Conservation (phyloP, 2,329 filamentous ascomycete species). For the Daldinia sp. region DNA sequence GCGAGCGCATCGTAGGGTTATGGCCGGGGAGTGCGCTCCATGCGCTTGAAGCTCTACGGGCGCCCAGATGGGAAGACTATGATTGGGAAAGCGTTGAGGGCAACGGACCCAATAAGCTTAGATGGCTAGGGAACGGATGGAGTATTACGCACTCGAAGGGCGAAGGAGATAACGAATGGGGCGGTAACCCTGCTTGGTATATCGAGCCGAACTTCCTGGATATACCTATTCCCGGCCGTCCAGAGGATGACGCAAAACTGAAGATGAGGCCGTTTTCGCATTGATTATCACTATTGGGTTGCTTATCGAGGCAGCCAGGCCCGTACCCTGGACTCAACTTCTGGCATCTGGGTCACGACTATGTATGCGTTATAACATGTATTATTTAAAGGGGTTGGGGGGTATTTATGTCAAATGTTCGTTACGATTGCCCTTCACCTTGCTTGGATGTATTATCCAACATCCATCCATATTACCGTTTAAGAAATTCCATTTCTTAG, state of each 20-base stretch:
- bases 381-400: not conserved
- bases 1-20: conserved; percentile 52
- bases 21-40: conserved; percentile 58
- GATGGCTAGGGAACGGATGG: conserved; percentile 55
- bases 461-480: no score
- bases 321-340: not conserved
- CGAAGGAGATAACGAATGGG: conserved; percentile 35
- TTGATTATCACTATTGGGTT: conserved; percentile 4
- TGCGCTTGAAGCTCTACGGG: conserved; percentile 52
- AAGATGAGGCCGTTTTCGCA: conserved; percentile 46
- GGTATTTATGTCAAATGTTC: not conserved
- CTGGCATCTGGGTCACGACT: not conserved
- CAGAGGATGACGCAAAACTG: conserved; percentile 43
- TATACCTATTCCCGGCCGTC: conserved; percentile 38
- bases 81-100: conserved; percentile 49
- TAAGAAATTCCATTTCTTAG: no score
- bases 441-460: not conserved
- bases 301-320: no score
- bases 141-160: conserved; percentile 50
- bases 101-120: conserved; percentile 45
- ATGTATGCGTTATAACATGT: not conserved
- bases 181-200: conserved; percentile 47
- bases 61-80: conserved; percentile 58
- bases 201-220: conserved; percentile 43
- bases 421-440: not conserved